These are phyloP conservation scores for Ascochyta pisi DNA, from an alignment of 2,329 filamentous ascomycete genomes.

Conservation along the genomic window DNA sequence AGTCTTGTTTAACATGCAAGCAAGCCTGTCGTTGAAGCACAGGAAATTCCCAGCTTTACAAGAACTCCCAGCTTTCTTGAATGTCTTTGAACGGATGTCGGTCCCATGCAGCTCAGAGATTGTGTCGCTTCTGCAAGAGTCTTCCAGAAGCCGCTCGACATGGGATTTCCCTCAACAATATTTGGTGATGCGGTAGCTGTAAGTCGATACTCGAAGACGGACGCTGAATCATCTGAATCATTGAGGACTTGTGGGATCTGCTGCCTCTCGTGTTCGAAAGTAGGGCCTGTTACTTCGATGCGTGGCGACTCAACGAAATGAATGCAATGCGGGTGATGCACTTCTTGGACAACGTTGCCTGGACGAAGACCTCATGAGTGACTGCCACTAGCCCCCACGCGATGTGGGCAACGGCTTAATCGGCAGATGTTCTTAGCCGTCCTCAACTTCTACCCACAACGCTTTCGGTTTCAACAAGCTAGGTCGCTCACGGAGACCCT, in stretches of 20 bases:
- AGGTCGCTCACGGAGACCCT: constrained; percentile 9
- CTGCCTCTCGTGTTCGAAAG: background rate
- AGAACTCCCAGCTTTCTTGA: no score
- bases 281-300: background rate
- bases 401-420: constrained; percentile 3
- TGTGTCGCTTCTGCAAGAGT: background rate
- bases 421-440: constrained; percentile 1
- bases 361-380: background rate
- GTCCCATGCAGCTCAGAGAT: background rate
- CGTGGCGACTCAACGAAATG: background rate
- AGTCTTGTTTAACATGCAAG: background rate
- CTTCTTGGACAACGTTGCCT: background rate
- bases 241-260: background rate
- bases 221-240: background rate
- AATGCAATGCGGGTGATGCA: background rate
- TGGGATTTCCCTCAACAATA: background rate
- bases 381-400: background rate
- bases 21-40: background rate
- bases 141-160: background rate
- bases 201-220: background rate
- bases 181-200: background rate
- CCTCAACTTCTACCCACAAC: background rate
- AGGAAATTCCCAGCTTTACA: background rate
- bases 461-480: constrained; percentile 4
- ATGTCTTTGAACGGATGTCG: background rate